Conservation (phyloP, 495 filamentous ascomycete genomes). For the Aspergillus olivimuriae region DNA sequence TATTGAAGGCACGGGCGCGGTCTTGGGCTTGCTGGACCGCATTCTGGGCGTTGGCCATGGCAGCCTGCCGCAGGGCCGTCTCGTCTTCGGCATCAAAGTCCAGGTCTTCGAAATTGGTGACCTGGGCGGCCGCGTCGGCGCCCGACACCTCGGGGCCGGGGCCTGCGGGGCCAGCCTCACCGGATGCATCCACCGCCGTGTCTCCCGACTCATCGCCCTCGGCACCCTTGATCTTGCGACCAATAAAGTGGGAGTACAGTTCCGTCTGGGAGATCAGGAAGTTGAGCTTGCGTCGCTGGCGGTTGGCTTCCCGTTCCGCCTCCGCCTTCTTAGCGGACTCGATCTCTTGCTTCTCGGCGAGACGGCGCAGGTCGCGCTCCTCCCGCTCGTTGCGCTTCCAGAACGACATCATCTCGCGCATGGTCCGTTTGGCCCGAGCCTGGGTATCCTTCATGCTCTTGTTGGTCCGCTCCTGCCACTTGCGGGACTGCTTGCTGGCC, state of each 20-base stretch:
- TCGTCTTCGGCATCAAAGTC: constrained; percentile 97
- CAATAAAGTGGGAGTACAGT: constrained; percentile 98
- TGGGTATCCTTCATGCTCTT: constrained; percentile 98
- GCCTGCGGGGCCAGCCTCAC: constrained; percentile 38
- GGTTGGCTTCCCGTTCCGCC: constrained; percentile 91
- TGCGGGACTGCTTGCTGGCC: constrained; percentile 91
- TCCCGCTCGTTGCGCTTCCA: constrained; percentile 99
- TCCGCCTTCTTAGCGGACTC: constrained; percentile 96
- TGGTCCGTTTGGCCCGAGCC: constrained; percentile 91
- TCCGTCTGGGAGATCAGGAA: constrained; percentile 99
- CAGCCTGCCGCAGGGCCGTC: constrained; percentile 68
- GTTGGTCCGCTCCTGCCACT: constrained; percentile 96
- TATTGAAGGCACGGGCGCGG: constrained; percentile 85
- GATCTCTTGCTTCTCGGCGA: constrained; percentile 91
- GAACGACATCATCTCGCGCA: constrained; percentile 99
- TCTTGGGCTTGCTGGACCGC: constrained; percentile 93
- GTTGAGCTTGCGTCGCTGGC: constrained; percentile 97
- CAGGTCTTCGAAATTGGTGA: constrained; percentile 87
- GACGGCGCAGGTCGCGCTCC: constrained; percentile 87
- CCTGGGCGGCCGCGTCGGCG: constrained; percentile 55
- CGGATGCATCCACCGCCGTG: constrained; percentile 52
- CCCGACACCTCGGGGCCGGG: constrained; percentile 48
- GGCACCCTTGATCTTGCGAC: constrained; percentile 95
- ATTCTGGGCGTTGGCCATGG: constrained; percentile 92
- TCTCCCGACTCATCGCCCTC: constrained; percentile 89